Conservation (phyloP, 2,329 filamentous ascomycete species). For the Aspergillus sp. region DNA sequence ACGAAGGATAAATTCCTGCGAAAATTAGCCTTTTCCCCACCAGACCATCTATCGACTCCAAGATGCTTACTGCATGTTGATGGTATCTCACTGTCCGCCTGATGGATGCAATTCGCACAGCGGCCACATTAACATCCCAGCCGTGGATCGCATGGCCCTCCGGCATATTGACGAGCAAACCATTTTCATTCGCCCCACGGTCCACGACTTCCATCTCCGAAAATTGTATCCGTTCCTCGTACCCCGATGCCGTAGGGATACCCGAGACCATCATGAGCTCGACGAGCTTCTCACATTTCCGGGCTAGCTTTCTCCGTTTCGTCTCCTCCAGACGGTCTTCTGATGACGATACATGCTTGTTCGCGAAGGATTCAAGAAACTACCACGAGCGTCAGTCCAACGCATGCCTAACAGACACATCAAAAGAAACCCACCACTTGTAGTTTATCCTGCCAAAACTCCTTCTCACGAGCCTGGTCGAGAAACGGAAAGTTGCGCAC, state of each 20-base stretch:
- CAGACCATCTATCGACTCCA: too few species aligned
- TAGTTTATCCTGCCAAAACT: slow-evolving; percentile 98
- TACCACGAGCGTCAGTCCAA: slow-evolving; percentile 30
- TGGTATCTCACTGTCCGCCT: slow-evolving; percentile 87
- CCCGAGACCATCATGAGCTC: slow-evolving; percentile 99
- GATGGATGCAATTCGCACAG: slow-evolving; percentile 72
- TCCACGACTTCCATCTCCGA: slow-evolving; percentile 97
- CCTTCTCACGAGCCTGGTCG: slow-evolving; percentile 94
- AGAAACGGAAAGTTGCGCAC: slow-evolving; percentile 97
- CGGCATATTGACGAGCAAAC: slow-evolving; percentile 78
- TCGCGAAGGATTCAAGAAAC: slow-evolving; percentile 96
- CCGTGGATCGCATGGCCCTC: slow-evolving; percentile 91
- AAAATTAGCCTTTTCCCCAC: neutral
- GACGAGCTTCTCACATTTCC: slow-evolving; percentile 91
- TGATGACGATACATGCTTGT: slow-evolving; percentile 93
- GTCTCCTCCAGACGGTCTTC: slow-evolving; percentile 95
- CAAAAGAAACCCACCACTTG: slow-evolving; percentile 67
- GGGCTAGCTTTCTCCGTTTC: slow-evolving; percentile 84
- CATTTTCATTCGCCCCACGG: slow-evolving; percentile 83
- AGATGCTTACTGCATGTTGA: slow-evolving; percentile 71
- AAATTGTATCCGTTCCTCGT: slow-evolving; percentile 95
- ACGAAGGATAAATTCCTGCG: slow-evolving; percentile 79
- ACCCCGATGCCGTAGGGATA: slow-evolving; percentile 89
- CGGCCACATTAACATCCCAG: slow-evolving; percentile 95
- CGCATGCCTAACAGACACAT: neutral